Base-by-base conservation (phyloP, 2,329 filamentous ascomycete genomes). In the Bipolaris victoriae region DNA sequence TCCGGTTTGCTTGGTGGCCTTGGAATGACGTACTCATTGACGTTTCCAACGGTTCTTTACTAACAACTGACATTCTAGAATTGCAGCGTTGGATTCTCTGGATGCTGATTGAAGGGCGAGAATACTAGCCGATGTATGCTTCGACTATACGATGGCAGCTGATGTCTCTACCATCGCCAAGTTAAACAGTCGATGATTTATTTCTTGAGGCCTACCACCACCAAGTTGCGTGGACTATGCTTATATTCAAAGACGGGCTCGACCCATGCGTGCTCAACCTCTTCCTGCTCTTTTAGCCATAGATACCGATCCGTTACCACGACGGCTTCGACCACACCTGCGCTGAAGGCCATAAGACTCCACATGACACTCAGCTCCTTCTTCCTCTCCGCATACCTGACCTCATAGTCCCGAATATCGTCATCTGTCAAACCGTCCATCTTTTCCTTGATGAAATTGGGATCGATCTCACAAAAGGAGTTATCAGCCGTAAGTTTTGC, bases 321-420 rank as follows among this genome's bases (percentile, higher is more conserved):
- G 57, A 96, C 81, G 31, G 92, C 91, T 80, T 99, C 95, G 2
- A 96, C 88, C 3, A 97, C 89, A 18, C 87, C 87, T 2, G 94
- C 93, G 74, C 92, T 96, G 69, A 97, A 97, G 1, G 95, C 93
- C 94, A 99, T 99, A 68, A 99, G 76, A 65, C 87, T 92, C 95
- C 95, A 99, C 57, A 96, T 86, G 7, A 96, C 84, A 70, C 90
- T 92, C 37, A 99, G 79, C 71, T 97, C 90, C 67, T 92, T 90
- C 79, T 90, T 91, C 52, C 89, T 82, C 37, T 82, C 81, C n/a
- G 45, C 40, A 76, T 89, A 97, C 40, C 77, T 73, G 9, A 73
- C 69, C 69, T 90, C 89, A 73, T 98, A 99, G 13, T 67, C 76
- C 9, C 83, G 80, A 46, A 98, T 88, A 62, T 93, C 88, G 37